Conservation (phyloP, 352 stramenopile species). For the Phytophthora vignae region DNA sequence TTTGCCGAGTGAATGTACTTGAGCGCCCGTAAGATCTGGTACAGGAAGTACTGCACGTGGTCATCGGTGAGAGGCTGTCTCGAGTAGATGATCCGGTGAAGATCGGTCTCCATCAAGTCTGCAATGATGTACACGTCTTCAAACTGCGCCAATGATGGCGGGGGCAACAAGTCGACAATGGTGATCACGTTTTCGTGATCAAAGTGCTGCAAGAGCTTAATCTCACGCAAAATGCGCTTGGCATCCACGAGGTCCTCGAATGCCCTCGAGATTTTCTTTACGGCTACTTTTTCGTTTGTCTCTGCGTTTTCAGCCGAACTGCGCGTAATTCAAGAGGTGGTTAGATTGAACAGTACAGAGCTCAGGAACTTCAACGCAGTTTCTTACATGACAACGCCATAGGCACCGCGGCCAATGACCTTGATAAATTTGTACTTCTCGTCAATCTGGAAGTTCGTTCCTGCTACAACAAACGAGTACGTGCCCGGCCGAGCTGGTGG, state of each 20-base stretch:
- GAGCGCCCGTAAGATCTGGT: slow-evolving; percentile 96
- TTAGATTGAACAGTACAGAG: slow-evolving; percentile 7
- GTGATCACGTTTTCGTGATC: slow-evolving; percentile 96
- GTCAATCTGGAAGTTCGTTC: slow-evolving; percentile 93
- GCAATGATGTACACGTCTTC: slow-evolving; percentile 98
- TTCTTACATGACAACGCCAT: slow-evolving; percentile 94
- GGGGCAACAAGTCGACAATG: slow-evolving; percentile 96
- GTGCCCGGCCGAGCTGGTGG: slow-evolving; percentile 55
- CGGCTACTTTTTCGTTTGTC: slow-evolving; percentile 86
- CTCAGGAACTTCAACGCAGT: slow-evolving; percentile 2
- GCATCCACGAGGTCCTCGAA: slow-evolving; percentile 99
- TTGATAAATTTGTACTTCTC: slow-evolving; percentile 96
- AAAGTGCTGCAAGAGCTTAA: slow-evolving; percentile 95
- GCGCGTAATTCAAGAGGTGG: slow-evolving; percentile 1
- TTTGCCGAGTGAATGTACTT: slow-evolving; percentile 96
- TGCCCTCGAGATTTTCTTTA: slow-evolving; percentile 91
- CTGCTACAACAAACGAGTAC: slow-evolving; percentile 84
- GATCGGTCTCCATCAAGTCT: slow-evolving; percentile 98
- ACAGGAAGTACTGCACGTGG: slow-evolving; percentile 95
- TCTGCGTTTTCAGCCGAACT: slow-evolving; percentile 86
- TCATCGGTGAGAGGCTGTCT: slow-evolving; percentile 92
- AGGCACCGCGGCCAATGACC: slow-evolving; percentile 94
- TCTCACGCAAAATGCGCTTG: slow-evolving; percentile 99
- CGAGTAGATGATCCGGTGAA: slow-evolving; percentile 99
- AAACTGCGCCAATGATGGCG: slow-evolving; percentile 93